Conservation (phyloP, 495 filamentous ascomycete genomes). For the Penicillium alfredii region DNA sequence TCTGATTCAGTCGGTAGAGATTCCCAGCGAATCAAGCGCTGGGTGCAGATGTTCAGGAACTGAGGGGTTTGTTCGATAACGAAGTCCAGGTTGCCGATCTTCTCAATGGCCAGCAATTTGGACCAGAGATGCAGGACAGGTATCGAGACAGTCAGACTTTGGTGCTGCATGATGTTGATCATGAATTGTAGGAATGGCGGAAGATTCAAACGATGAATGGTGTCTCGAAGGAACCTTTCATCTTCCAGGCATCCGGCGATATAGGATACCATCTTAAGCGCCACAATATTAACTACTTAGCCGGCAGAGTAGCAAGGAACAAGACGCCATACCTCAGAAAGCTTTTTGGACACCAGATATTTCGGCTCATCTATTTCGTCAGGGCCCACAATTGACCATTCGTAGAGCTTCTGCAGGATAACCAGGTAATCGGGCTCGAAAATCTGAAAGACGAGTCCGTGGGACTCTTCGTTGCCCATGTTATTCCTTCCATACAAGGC, state of each 20-base stretch:
- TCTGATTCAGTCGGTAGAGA: conserved; percentile 71
- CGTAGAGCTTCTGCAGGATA: conserved; percentile 68
- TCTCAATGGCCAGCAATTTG: conserved; percentile 63
- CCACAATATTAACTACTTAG: no score
- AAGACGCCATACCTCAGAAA: conserved; percentile 67
- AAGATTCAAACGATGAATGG: conserved; percentile 52
- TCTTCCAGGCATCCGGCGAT: conserved; percentile 78
- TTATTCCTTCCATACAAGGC: conserved; percentile 68
- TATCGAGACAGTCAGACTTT: conserved; percentile 87
- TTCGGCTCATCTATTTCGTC: conserved; percentile 82
- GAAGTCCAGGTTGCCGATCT: conserved; percentile 57
- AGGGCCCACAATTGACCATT: conserved; percentile 75
- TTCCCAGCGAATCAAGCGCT: conserved; percentile 76
- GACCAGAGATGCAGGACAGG: conserved; percentile 88
- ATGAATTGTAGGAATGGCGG: conserved; percentile 75
- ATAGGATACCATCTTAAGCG: conserved; percentile 71
- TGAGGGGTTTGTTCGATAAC: conserved; percentile 65
- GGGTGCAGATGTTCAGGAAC: conserved; percentile 73
- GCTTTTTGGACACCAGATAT: conserved; percentile 86
- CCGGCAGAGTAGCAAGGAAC: no score
- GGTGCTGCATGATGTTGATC: conserved; percentile 70
- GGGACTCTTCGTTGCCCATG: conserved; percentile 73
- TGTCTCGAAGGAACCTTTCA: conserved; percentile 55
- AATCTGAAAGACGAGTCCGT: conserved; percentile 71
- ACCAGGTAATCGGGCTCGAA: conserved; percentile 62